Base-by-base conservation (phyloP, 306 rosid genomes). In the Quercus ilex region DNA sequence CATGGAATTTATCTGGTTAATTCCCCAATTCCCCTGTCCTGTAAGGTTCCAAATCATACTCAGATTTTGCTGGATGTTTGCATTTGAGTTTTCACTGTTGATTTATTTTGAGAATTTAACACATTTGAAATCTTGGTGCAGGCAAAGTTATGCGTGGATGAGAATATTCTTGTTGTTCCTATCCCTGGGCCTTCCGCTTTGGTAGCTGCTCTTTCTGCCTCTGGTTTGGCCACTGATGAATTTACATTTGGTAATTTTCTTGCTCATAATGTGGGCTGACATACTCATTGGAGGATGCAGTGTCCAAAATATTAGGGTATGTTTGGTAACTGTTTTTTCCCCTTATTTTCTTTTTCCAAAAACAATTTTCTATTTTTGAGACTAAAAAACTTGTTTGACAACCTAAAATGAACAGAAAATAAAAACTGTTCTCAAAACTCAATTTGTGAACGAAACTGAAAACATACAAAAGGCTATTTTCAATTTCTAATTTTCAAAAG, bases 111-210 rank as follows among this genome's bases (percentile, higher is more conserved):
- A 57, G 68, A n/a, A 72, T 76, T 77, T n/a, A 43, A 30, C 25
- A 9, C 7, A 26, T 59, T 26, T 53, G 21, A 20, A 71, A 60
- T 65, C 19, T 75, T 81, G 74, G 77, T 88, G 89, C 87, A 95
- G 98, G 98, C 93, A 26, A 95, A 86, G 82, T 83, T 91, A 77
- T 95, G 99, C 57, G 89, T 87, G 51, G 72, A 71, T 71, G 93
- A 90, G 82, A 90, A 93, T 69, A 92, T 95, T 69, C 92, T 75
- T 1, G 93, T 95, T 74, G 83, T 95, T 78, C 99, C 98, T 46
- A 85, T 95, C 17, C 99, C 98, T 17, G 99, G 99, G 68, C 97
- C 96, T 1, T 93, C 92, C 21, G 99, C 99, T 82, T 87, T 95
- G 55, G 90, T 91, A 55, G 89, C 99, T 13, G 98, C 99, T 55